These are phyloP conservation scores for Lecanicillium sp. DNA, from an alignment of 2,329 filamentous ascomycete genomes.

Conservation along the genomic window DNA sequence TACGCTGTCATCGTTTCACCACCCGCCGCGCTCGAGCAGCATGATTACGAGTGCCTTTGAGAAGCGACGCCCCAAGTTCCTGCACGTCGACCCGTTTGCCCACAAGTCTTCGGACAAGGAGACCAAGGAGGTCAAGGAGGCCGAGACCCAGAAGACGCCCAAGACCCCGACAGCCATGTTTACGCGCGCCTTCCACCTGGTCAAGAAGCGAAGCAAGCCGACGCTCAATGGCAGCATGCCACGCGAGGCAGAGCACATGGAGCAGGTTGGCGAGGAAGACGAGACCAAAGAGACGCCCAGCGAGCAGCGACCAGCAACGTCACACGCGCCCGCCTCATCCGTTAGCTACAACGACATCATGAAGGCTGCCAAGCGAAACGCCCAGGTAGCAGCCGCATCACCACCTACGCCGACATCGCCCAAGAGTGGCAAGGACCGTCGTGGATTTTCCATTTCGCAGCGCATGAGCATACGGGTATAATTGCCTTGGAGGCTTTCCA, in stretches of 20 bases:
- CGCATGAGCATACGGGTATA: too few species aligned
- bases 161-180: conserved; percentile 40
- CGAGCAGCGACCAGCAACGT: conserved; percentile 10
- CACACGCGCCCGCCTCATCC: conserved; percentile 20
- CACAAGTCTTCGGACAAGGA: conserved; percentile 22
- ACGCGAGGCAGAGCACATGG: conserved; percentile 18
- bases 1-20: conserved; percentile 24
- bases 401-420: conserved; percentile 14
- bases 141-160: conserved; percentile 27
- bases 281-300: conserved; percentile 12
- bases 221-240: conserved; percentile 25
- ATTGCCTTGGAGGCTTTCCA: too few species aligned
- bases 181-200: conserved; percentile 46
- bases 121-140: conserved; percentile 18
- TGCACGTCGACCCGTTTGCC: conserved; percentile 47
- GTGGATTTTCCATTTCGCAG: too few species aligned
- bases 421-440: conserved; percentile 4
- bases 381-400: conserved; percentile 10
- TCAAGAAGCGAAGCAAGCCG: conserved; percentile 47
- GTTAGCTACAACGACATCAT: conserved; percentile 42
- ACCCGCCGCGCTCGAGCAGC: conserved; percentile 36
- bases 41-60: conserved; percentile 25
- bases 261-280: conserved; percentile 25
- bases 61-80: conserved; percentile 35
- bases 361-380: conserved; percentile 34